These are phyloP conservation scores for Penicillium sp. DNA, from an alignment of 2,329 filamentous ascomycete species.

Conservation along the genomic window DNA sequence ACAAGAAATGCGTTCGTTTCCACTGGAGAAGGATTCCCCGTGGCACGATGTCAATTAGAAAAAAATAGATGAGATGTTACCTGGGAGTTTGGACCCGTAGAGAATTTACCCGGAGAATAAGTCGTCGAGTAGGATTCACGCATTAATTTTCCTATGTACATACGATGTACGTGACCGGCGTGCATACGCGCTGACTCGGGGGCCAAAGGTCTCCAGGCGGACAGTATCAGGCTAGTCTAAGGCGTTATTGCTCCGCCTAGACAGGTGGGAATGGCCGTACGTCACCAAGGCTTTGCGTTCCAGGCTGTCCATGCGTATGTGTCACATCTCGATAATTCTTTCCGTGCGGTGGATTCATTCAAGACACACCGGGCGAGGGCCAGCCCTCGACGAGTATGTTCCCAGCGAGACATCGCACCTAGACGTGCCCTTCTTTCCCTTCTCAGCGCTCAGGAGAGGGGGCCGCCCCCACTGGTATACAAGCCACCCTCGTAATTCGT, in stretches of 20 bases:
- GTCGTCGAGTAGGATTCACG: not conserved
- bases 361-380: not conserved
- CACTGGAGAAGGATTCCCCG: not conserved
- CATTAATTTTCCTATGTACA: too few relatives aligned
- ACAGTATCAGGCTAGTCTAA: conserved; percentile 8
- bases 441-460: not conserved
- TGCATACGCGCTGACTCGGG: conserved; percentile 8
- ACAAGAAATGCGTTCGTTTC: conserved; percentile 3
- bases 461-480: conserved; percentile 1
- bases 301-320: not conserved
- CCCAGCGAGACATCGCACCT: conserved; percentile 1
- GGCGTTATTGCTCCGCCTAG: not conserved
- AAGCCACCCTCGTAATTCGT: conserved; percentile 6
- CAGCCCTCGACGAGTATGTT: conserved; percentile 4
- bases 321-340: not conserved
- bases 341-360: conserved; percentile 1
- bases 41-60: not conserved
- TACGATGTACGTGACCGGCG: conserved; percentile 6
- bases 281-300: not conserved
- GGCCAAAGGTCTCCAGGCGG: too few relatives aligned
- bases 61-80: not conserved
- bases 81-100: not conserved
- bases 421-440: not conserved
- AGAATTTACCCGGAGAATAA: not conserved
- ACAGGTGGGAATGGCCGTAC: not conserved